These are phyloP conservation scores for Xylaria intraflava DNA, from an alignment of 495 filamentous ascomycete genomes.

Conservation along the genomic window DNA sequence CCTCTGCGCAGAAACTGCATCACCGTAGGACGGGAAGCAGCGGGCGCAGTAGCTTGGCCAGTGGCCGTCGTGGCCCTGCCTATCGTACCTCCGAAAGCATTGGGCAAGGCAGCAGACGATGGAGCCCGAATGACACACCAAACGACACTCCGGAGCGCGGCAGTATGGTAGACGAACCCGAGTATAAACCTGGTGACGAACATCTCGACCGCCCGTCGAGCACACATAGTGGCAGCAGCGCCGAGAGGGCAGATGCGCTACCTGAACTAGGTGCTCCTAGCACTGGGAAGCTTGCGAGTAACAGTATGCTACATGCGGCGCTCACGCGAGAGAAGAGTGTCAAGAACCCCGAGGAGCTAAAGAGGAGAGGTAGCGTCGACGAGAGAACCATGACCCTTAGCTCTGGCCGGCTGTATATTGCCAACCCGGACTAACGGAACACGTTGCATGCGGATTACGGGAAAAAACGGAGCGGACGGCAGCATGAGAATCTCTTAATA, in stretches of 20 bases:
- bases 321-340: conserved; percentile 57
- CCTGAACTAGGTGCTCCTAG: conserved; percentile 33
- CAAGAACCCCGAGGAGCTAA: conserved; percentile 67
- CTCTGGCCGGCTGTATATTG: conserved; percentile 76
- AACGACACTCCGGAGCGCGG: conserved; percentile 58
- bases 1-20: conserved; percentile 46
- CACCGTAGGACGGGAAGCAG: conserved; percentile 70
- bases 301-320: conserved; percentile 45
- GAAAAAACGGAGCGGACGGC: neutral
- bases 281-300: conserved; percentile 40
- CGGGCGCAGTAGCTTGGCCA: conserved; percentile 70
- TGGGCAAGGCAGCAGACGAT: conserved; percentile 41
- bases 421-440: conserved; percentile 73
- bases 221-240: conserved; percentile 49
- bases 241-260: conserved; percentile 44
- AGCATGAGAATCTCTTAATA: neutral
- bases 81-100: conserved; percentile 45
- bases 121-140: conserved; percentile 68
- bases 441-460: neutral
- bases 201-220: conserved; percentile 42
- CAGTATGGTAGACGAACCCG: conserved; percentile 36
- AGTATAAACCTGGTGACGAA: conserved; percentile 32
- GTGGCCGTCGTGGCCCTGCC: conserved; percentile 53
- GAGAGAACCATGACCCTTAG: conserved; percentile 84
- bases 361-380: conserved; percentile 86